Base-by-base conservation (phyloP, 306 rosid species). In the Oxytropis ochrocephala region DNA sequence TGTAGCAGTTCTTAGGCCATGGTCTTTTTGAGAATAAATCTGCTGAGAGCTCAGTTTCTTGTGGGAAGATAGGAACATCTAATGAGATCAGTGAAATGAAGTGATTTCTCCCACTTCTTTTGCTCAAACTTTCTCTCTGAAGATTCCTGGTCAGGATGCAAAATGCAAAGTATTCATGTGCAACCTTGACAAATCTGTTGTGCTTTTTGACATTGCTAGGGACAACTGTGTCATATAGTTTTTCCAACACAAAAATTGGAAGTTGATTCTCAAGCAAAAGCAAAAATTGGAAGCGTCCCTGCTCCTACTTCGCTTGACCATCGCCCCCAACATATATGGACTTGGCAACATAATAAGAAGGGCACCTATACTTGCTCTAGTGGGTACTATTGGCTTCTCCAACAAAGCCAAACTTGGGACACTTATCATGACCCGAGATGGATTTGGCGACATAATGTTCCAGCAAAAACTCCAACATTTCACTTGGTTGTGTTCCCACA, bases 191-290 rank as follows among this genome's bases (percentile, higher is more conserved):
- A 21, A 78, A 75, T 0, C 62, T 43, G 8, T 2, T 0, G 9
- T 59, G 21, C 24, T 21, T 11, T 21, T 64, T 74, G 14, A 16
- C 43, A 16, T 16, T 49, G 36, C 53, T 49, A 6, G 68, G 81
- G 1, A 72, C 79, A 42, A 59, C 67, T 0, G 32, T 47, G 0
- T 54, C 11, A 0, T 82, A 89, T 2, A 89, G 49, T 0, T 75
- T 7, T 5, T 11, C 16, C 1, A 88, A 77, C 1, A 86, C 69
- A 39, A 60, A 80, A 35, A 77, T 77, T 0, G 91, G 91, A 24
- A 89, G 64, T 18, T 84, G 96, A 39, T 89, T 89, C 14, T 89
- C 92, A 4, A 86, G 72, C 5, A 86, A 12, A 1, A 85, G 30
- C 80, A 86, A 36, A 11, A n/a, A n/a, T n/a, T n/a, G n/a, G n/a